Evolutionary conservation across 208 protist genomes (phyloP).

Genomic region (Crithidia fasciculata): DNA sequence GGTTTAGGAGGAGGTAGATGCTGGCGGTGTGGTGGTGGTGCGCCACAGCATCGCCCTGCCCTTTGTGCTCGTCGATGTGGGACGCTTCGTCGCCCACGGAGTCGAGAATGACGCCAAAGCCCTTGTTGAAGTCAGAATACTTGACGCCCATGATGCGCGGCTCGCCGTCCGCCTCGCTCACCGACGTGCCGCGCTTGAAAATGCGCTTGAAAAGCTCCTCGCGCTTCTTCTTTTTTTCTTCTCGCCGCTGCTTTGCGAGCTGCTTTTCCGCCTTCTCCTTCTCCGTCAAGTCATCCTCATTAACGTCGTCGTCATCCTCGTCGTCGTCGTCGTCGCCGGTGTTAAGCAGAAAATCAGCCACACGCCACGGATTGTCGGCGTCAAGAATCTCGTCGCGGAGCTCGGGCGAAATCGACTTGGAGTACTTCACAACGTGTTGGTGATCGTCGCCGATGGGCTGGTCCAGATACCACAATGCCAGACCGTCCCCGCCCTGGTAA

Average conservation of each 20-base stretch:
- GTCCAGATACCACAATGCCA: slow-evolving; percentile 86
- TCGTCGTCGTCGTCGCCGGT: slow-evolving; percentile 61
- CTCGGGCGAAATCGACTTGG: slow-evolving; percentile 63
- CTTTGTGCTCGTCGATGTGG: slow-evolving; percentile 35
- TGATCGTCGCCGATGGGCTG: slow-evolving; percentile 84
- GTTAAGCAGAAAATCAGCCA: slow-evolving; percentile 74
- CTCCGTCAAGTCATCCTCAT: slow-evolving; percentile 55
- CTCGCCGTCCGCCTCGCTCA: slow-evolving; percentile 58
- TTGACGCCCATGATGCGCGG: slow-evolving; percentile 77
- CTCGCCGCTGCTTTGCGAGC: slow-evolving; percentile 30
- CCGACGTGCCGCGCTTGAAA: slow-evolving; percentile 73
- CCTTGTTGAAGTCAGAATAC: slow-evolving; percentile 75
- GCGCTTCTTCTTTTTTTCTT: slow-evolving; percentile 47
- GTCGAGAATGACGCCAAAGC: slow-evolving; percentile 76
- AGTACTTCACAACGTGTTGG: slow-evolving; percentile 84
- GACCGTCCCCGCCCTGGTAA: slow-evolving; percentile 82
- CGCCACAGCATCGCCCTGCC: slow-evolving; percentile 25
- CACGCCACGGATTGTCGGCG: slow-evolving; percentile 57
- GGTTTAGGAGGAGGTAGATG: slow-evolving; percentile 71
- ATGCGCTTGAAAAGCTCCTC: slow-evolving; percentile 69
- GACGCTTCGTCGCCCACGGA: slow-evolving; percentile 61
- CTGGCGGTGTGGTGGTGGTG: slow-evolving; percentile 59
- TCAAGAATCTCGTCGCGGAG: slow-evolving; percentile 51
- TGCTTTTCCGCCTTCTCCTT: slow-evolving; percentile 37
- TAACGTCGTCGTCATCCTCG: slow-evolving; percentile 46